Conservation (phyloP, 805 yeast species). For the Nakazawaea laoshanensis region DNA sequence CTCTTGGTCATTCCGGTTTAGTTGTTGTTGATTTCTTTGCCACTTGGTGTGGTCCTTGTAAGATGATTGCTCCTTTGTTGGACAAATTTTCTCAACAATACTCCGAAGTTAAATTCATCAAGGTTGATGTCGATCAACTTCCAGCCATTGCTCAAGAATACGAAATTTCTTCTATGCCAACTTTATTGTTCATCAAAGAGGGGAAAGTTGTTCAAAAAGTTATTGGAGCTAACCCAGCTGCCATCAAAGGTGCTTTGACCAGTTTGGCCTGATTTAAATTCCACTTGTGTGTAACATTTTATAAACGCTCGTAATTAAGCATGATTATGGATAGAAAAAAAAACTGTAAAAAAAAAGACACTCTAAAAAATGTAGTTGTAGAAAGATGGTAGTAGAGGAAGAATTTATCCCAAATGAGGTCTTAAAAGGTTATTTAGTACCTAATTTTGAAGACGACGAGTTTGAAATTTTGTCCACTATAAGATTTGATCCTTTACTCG, state of each 20-base stretch:
- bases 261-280: constrained; percentile 14
- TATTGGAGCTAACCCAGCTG: constrained; percentile 86
- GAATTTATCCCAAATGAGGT: constrained; percentile 8
- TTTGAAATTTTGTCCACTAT: constrained; percentile 64
- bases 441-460: constrained; percentile 14
- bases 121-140: constrained; percentile 87
- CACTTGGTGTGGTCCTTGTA: constrained; percentile 99
- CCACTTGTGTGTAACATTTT: background rate
- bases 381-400: too few species aligned
- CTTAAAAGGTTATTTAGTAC: constrained; percentile 4
- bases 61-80: constrained; percentile 90
- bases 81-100: constrained; percentile 71
- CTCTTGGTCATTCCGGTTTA: constrained; percentile 55
- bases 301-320: too few species aligned
- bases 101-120: constrained; percentile 66
- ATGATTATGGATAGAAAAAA: too few species aligned
- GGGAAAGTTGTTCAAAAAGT: constrained; percentile 76
- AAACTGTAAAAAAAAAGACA: too few species aligned
- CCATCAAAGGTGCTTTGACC: constrained; percentile 54
- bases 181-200: constrained; percentile 65
- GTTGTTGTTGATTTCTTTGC: constrained; percentile 95
- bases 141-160: constrained; percentile 65
- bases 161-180: constrained; percentile 52
- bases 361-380: too few species aligned
- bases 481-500: constrained; percentile 62